A percentile compares a stretch with the other conserved stretches of the same genome.
Conservation (phyloP, 2,329 filamentous ascomycete species). For the Scorias spongiosa region DNA sequence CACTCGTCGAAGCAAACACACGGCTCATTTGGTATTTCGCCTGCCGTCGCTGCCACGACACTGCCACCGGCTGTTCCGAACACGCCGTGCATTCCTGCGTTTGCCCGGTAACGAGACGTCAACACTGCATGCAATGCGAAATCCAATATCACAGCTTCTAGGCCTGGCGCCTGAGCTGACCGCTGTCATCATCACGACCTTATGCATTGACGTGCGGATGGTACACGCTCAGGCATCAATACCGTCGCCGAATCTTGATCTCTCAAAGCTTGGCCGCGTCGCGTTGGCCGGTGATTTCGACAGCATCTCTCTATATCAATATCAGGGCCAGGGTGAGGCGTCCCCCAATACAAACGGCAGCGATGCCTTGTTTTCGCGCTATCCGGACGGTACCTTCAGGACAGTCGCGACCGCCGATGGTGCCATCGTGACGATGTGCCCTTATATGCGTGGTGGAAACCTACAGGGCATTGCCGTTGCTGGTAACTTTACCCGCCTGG, state of each 20-base stretch:
- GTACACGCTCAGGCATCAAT: slow-evolving; percentile 25
- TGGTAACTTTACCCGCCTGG: slow-evolving; percentile 90
- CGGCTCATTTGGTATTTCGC: neutral
- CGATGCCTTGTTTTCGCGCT: slow-evolving; percentile 61
- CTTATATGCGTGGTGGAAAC: slow-evolving; percentile 53
- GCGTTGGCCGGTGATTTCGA: slow-evolving; percentile 81
- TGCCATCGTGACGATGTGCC: slow-evolving; percentile 77
- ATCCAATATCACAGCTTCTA: slow-evolving; percentile 17
- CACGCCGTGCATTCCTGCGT: neutral
- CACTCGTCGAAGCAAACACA: neutral
- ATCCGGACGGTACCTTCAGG: slow-evolving; percentile 74
- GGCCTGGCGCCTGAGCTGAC: slow-evolving; percentile 21
- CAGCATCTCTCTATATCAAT: slow-evolving; percentile 81
- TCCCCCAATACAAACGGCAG: slow-evolving; percentile 58
- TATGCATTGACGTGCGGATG: slow-evolving; percentile 7
- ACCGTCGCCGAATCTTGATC: slow-evolving; percentile 59
- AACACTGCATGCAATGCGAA: slow-evolving; percentile 13
- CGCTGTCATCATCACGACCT: slow-evolving; percentile 16
- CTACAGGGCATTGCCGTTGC: slow-evolving; percentile 67
- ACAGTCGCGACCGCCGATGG: slow-evolving; percentile 65
- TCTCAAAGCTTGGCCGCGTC: slow-evolving; percentile 63
- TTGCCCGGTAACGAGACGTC: neutral
- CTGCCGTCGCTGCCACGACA: neutral
- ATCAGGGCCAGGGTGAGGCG: slow-evolving; percentile 59
- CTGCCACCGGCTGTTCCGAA: neutral